phyloP scores from a whole-genome alignment of 495 filamentous ascomycete species.

The Neurospora tetrasperma region DNA sequence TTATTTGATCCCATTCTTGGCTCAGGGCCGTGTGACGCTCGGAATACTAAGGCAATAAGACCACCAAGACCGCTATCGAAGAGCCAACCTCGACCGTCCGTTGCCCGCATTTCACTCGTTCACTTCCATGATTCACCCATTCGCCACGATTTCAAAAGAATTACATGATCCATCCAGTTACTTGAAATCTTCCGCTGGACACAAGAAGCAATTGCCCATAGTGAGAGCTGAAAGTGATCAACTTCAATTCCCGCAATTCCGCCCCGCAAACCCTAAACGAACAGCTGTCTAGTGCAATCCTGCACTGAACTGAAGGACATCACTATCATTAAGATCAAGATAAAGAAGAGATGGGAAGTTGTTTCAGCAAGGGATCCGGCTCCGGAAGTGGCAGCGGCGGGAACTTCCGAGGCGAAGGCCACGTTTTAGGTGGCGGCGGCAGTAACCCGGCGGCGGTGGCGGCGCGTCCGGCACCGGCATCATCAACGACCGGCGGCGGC shows the following conservation, averaged over 20 bases:
- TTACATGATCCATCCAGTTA: not conserved
- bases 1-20: not conserved
- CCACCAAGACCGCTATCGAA: not conserved
- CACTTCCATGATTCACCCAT: not conserved
- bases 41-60: not conserved
- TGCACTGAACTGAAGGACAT: not conserved
- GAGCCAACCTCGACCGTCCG: not conserved
- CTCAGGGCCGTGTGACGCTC: not conserved
- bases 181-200: not conserved
- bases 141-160: not conserved
- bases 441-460: conserved; percentile 2
- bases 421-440: conserved; percentile 40
- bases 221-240: not conserved
- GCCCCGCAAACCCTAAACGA: not conserved
- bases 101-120: not conserved
- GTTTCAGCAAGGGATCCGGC: conserved; percentile 54
- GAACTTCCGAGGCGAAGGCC: conserved; percentile 41
- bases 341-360: conserved; percentile 51
- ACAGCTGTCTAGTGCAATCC: not conserved
- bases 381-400: not conserved
- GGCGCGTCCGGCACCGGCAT: not conserved
- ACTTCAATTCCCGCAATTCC: not conserved
- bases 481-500: not conserved
- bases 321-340: too few species aligned
- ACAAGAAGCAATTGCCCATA: not conserved